Evolutionary conservation across 2,329 filamentous ascomycete genomes (phyloP), one percentile per base, ranked within the genome.

Genomic region (Magnaporthiopsis rhizophila): DNA sequence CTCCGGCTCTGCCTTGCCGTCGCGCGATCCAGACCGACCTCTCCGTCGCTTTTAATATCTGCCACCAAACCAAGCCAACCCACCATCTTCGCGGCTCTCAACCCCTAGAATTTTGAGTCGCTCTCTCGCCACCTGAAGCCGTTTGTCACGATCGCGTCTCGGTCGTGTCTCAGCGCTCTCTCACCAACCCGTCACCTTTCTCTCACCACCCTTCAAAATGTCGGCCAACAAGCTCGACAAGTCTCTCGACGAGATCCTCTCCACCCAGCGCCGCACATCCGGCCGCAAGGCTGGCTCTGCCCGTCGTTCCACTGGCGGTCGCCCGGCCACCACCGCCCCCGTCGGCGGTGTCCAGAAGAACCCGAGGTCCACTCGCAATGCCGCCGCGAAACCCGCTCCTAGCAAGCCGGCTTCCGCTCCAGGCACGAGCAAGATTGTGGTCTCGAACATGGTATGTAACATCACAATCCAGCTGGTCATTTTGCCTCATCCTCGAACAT

Each of bases 381-480:
- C 80, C 66, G 79, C 81, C 60, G 81, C 82, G 70, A 87, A 88
- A 79, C 80, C 85, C 66, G 80, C 83, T 58, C 86, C 90, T 67
- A 84, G 86, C 71, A 90, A 88, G 75, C 84, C 85, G 66, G 78
- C 84, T 65, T 79, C 82, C 69, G 77, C 79, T 67, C 81, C 81
- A 72, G 87, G 86, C 73, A 92, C 96, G 71, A 96, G 92, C 84
- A 98, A 97, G 82, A 94, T 98, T 80, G 91, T 97, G 79, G 94
- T 99, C 80, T 97, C 92, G 89, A 96, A 96, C 83, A 86, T 99
- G 84, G 93, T 97, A 89, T 79, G 94, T 99, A 80, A 91, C 89
- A 95, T 95, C 83, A 85, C 99, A 84, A 84, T 94, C 97, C 89
- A 79, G 92, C 79, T 68, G 45, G 38, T 32, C 34, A 34, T 3